These are phyloP conservation scores for Penicillium robsamsonii DNA, from an alignment of 495 filamentous ascomycete genomes.

Conservation along the genomic window DNA sequence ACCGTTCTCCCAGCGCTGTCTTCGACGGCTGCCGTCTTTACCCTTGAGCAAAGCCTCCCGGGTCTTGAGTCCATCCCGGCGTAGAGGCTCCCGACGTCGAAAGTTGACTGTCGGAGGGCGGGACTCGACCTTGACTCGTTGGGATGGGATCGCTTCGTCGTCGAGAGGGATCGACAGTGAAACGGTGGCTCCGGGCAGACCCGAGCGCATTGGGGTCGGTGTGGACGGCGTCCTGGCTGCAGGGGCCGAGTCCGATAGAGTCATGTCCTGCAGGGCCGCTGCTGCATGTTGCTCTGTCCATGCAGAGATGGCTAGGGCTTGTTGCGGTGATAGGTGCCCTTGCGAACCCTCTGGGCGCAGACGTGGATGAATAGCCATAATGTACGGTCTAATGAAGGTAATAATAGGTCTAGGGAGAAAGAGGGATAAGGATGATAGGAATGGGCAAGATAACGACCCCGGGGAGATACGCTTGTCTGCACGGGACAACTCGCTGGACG, in stretches of 20 bases:
- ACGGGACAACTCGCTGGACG: slow-evolving; percentile 17
- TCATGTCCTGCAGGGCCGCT: slow-evolving; percentile 42
- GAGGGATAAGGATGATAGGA: slow-evolving; percentile 10
- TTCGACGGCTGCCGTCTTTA: slow-evolving; percentile 83
- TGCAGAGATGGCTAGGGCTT: slow-evolving; percentile 47
- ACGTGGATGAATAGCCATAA: slow-evolving; percentile 46
- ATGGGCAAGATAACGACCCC: slow-evolving; percentile 21
- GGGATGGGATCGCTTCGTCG: slow-evolving; percentile 30
- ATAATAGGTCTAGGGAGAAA: slow-evolving; percentile 1
- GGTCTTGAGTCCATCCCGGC: slow-evolving; percentile 60
- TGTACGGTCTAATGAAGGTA: slow-evolving; percentile 5
- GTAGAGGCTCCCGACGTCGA: slow-evolving; percentile 47
- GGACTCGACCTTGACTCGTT: slow-evolving; percentile 26
- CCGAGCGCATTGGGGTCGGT: slow-evolving; percentile 26
- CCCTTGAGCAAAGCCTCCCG: slow-evolving; percentile 85
- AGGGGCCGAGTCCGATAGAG: slow-evolving; percentile 34
- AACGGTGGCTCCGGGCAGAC: slow-evolving; percentile 39
- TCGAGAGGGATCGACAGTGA: slow-evolving; percentile 52
- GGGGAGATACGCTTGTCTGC: slow-evolving; percentile 11
- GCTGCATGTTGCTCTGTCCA: slow-evolving; percentile 52
- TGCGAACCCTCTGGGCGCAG: slow-evolving; percentile 27
- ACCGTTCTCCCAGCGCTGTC: slow-evolving; percentile 97
- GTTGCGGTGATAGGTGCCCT: slow-evolving; percentile 41
- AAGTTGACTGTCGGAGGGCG: slow-evolving; percentile 35
- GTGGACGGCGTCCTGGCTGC: slow-evolving; percentile 14